phyloP scores from a whole-genome alignment of 1,139 yeast species.

The Saccharomyces pastorianus region DNA sequence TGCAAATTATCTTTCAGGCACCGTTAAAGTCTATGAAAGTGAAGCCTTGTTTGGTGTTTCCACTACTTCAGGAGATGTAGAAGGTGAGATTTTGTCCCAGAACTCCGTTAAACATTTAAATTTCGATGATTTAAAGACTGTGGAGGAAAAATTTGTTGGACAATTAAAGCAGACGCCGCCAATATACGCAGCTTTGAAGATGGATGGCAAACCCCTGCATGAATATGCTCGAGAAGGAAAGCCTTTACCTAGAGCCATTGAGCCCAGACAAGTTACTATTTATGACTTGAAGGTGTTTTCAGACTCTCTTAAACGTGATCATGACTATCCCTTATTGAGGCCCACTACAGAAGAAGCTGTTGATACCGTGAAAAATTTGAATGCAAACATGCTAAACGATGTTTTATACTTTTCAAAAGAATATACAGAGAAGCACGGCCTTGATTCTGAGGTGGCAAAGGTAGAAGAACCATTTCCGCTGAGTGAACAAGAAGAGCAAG shows the following conservation, averaged over 20 bases:
- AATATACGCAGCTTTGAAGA: conserved; percentile 83
- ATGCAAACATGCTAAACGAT: conserved; percentile 57
- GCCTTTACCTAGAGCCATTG: conserved; percentile 75
- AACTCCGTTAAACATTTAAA: conserved; percentile 54
- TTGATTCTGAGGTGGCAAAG: conserved; percentile 32
- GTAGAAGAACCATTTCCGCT: conserved; percentile 32
- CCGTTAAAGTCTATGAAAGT: conserved; percentile 72
- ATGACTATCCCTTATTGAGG: conserved; percentile 45
- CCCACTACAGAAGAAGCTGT: conserved; percentile 34
- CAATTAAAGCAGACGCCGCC: conserved; percentile 87
- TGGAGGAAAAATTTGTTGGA: conserved; percentile 63
- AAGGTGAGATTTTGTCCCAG: conserved; percentile 67
- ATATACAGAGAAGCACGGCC: conserved; percentile 38
- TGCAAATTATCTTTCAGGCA: conserved; percentile 60
- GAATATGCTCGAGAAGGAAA: conserved; percentile 88
- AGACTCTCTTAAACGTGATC: conserved; percentile 51
- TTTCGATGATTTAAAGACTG: conserved; percentile 41
- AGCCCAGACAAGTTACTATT: conserved; percentile 64
- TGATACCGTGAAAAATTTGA: conserved; percentile 42
- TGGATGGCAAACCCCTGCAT: conserved; percentile 89
- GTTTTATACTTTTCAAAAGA: conserved; percentile 52
- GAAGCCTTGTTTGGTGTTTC: conserved; percentile 81
- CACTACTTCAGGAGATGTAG: conserved; percentile 90
- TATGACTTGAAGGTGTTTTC: conserved; percentile 41
- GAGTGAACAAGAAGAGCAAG: conserved; percentile 25